Evolutionary conservation across 169 alveolate genomes (phyloP), one percentile per base, ranked within the genome.

Genomic region (Eimeria acervulina): DNA sequence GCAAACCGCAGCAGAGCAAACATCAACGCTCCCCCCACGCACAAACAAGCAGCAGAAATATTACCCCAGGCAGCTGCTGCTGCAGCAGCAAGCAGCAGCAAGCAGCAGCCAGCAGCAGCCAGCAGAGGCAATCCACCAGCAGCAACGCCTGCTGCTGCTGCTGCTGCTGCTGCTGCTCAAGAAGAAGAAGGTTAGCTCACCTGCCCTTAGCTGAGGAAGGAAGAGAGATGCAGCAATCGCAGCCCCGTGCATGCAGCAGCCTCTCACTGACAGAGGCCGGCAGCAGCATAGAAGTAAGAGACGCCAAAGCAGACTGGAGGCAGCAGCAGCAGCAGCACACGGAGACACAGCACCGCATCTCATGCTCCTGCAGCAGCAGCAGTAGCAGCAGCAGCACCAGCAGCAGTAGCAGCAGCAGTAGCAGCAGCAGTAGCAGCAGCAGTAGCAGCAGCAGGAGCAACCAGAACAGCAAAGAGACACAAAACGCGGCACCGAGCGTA

Each of bases 281-380:
- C 36, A 78, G 89, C 38, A 78, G 63, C 59, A 78, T 19, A 36
- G 89, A 78, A 6, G 89, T 78, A 15, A 78, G 42, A 17, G 89
- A 78, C 7, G 89, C 89, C 63, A 78, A 78, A 2, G 89, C 89
- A 44, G 89, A 78, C 89, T 78, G 89, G 63, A 31, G 7, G 63
- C 89, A 78, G 33, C 59, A 28, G 26, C 84, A 47, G 55, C 55
- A 47, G 55, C 55, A 47, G 55, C 55, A 47, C 55, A 47, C 12
- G 55, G 12, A 72, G 10, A 23, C 28, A 68, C 68, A 23, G 33
- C 23, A n/a, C 76, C 21, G 33, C 76, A 63, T 28, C 33, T 10
- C 7, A 28, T 63, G 33, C 0, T 13, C 23, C 38, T 26, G 33
- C n/a, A 63, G 63, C 63, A 78, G 38, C 66, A 78, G 21, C 89